Evolutionary conservation across 495 filamentous ascomycete species (phyloP).

Genomic region (Corynascus novoguineensis): DNA sequence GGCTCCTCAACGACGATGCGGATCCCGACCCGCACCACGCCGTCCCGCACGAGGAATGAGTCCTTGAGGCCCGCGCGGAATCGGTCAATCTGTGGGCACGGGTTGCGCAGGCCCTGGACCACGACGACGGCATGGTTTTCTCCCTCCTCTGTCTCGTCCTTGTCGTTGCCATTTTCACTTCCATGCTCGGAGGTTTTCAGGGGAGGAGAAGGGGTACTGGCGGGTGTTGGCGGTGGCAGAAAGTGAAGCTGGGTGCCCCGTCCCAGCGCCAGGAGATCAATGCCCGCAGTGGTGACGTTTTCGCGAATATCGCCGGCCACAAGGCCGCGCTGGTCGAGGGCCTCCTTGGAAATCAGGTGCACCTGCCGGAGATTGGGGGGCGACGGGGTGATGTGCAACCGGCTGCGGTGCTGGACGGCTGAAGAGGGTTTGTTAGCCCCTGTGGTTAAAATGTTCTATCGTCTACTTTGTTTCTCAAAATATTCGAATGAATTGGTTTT

Average conservation of each 20-base stretch:
- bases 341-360: slow-evolving; percentile 14
- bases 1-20: slow-evolving; percentile 8
- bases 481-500: too few relatives aligned
- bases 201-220: background rate
- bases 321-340: slow-evolving; percentile 3
- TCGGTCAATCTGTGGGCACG: slow-evolving; percentile 18
- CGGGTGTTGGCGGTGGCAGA: background rate
- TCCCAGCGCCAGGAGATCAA: slow-evolving; percentile 10
- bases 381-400: slow-evolving; percentile 7
- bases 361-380: slow-evolving; percentile 18
- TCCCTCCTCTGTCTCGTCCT: background rate
- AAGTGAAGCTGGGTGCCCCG: slow-evolving; percentile 13
- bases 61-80: slow-evolving; percentile 15
- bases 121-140: slow-evolving; percentile 6
- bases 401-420: slow-evolving; percentile 14
- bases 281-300: slow-evolving; percentile 14
- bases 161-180: background rate
- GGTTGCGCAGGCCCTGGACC: slow-evolving; percentile 13
- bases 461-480: background rate
- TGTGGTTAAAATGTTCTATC: background rate
- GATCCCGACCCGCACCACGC: slow-evolving; percentile 7
- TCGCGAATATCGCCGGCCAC: slow-evolving; percentile 13
- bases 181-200: background rate
- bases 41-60: slow-evolving; percentile 8
- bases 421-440: background rate